phyloP scores from a whole-genome alignment of 192 early-diverging fungal genomes.

The Backusella morwellensis region DNA sequence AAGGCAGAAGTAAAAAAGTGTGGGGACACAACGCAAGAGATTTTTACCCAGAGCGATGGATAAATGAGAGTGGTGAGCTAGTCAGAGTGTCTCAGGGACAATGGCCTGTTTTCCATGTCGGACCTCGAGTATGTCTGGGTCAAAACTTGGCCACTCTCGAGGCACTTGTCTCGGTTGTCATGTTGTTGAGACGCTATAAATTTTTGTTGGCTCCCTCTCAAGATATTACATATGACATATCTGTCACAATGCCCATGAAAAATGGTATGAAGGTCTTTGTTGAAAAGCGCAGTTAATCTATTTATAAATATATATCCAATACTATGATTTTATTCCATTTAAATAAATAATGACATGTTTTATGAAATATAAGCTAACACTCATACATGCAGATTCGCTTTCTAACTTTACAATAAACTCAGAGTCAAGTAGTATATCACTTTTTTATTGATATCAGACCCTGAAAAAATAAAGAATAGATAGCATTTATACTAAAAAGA shows the following conservation, averaged over 20 bases:
- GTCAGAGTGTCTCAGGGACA: constrained; percentile 39
- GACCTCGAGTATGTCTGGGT: constrained; percentile 39
- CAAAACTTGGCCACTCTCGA: constrained; percentile 48
- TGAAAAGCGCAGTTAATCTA: constrained; percentile 19
- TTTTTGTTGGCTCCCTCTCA: constrained; percentile 37
- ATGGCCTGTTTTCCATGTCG: constrained; percentile 58
- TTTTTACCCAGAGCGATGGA: constrained; percentile 68
- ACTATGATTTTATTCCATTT: too few relatives aligned
- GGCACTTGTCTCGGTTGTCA: constrained; percentile 34
- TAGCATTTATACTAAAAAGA: not conserved
- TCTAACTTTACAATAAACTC: too few relatives aligned
- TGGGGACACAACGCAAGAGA: constrained; percentile 64
- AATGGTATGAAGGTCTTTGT: constrained; percentile 30
- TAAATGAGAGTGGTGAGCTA: constrained; percentile 35
- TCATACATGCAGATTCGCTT: too few relatives aligned
- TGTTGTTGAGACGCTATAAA: constrained; percentile 36
- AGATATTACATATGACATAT: constrained; percentile 16
- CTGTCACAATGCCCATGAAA: constrained; percentile 31
- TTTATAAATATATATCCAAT: not conserved
- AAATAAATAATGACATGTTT: too few relatives aligned
- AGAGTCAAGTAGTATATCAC: too few relatives aligned
- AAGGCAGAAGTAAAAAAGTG: constrained; percentile 48
- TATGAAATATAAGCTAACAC: too few relatives aligned
- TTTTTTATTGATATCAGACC: not conserved
- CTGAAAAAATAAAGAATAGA: not conserved